phyloP scores from a whole-genome alignment of 2,329 filamentous ascomycete genomes.

The Cercospora berteroae region DNA sequence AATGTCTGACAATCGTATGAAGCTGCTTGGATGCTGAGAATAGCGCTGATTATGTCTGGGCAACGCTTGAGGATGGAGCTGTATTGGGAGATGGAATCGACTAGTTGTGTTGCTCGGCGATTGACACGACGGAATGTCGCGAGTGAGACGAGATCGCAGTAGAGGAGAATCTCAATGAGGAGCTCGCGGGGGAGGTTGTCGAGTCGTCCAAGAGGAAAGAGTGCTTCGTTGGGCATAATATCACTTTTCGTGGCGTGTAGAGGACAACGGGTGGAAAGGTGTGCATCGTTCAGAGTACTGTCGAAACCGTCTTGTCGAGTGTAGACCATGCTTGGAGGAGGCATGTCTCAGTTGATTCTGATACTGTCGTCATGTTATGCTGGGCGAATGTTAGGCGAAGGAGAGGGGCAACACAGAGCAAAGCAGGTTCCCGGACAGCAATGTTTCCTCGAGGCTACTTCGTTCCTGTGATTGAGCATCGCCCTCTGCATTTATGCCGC shows the following conservation, averaged over 20 bases:
- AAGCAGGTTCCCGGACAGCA: no score
- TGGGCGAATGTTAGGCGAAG: background rate
- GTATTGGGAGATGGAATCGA: background rate
- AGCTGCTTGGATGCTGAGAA: background rate
- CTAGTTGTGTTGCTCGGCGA: background rate
- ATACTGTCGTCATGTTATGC: background rate
- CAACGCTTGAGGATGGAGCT: background rate
- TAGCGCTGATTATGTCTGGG: background rate
- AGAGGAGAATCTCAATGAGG: background rate
- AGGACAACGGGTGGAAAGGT: background rate
- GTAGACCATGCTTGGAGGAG: background rate
- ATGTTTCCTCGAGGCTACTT: background rate
- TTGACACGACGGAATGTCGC: background rate
- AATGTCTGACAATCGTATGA: background rate
- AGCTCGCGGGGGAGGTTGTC: background rate
- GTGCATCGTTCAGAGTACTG: background rate
- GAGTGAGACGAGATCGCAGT: background rate
- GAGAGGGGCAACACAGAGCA: no score
- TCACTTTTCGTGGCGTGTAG: background rate
- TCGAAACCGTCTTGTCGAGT: background rate
- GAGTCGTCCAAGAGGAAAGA: background rate
- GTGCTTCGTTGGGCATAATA: background rate
- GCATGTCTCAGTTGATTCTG: no score
- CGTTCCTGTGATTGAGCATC: background rate
- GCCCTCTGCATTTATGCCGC: background rate